Conservation (phyloP, 306 rosid genomes). For the Prunus armeniaca region DNA sequence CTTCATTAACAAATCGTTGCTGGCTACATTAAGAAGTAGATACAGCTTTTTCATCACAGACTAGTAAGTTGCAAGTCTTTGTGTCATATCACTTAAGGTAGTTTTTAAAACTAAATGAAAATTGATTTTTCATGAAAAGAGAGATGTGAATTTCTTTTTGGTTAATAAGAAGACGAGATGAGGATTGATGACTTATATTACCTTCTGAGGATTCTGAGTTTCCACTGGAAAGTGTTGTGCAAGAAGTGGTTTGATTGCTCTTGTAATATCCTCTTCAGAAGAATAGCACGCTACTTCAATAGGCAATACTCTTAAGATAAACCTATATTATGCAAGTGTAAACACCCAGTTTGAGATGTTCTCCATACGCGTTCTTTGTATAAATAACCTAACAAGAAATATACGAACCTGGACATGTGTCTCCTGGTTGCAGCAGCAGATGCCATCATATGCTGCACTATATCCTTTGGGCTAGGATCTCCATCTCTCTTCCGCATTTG, state of each 20-base stretch:
- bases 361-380: slow-evolving; percentile 14
- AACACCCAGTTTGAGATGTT: slow-evolving; percentile 15
- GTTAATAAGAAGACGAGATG: slow-evolving; percentile 2
- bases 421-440: slow-evolving; percentile 76
- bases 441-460: slow-evolving; percentile 73
- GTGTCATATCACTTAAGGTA: background rate
- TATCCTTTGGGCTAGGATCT: slow-evolving; percentile 67
- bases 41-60: background rate
- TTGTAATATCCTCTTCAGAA: slow-evolving; percentile 90
- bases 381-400: slow-evolving; percentile 9
- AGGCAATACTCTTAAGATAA: slow-evolving; percentile 84
- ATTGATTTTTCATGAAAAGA: slow-evolving; percentile 4
- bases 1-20: background rate
- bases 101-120: slow-evolving; percentile 5
- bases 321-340: slow-evolving; percentile 47
- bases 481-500: slow-evolving; percentile 82
- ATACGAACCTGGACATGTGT: slow-evolving; percentile 77
- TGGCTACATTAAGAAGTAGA: background rate
- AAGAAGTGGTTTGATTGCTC: slow-evolving; percentile 70
- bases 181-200: slow-evolving; percentile 10
- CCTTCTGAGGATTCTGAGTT: slow-evolving; percentile 70
- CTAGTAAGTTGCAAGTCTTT: background rate
- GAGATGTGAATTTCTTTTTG: background rate
- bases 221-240: slow-evolving; percentile 69
- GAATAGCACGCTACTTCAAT: slow-evolving; percentile 91